Conservation (phyloP, 164 flowering plant species). For the Warburgia ugandensis region DNA sequence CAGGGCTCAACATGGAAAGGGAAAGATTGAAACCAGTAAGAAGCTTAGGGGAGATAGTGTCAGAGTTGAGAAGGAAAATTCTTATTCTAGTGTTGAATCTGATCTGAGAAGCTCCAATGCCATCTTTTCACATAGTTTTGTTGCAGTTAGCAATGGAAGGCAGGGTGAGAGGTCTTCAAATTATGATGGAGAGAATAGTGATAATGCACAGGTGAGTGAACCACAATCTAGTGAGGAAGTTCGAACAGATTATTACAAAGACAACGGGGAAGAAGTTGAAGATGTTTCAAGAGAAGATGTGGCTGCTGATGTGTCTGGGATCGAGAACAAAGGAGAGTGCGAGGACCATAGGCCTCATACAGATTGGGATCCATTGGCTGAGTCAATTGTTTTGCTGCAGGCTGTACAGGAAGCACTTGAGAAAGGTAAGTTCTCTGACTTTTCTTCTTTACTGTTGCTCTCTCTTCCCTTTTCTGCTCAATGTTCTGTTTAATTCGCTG, state of each 20-base stretch:
- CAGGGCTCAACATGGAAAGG: slow-evolving; percentile 29
- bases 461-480: not conserved
- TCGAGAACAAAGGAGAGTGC: slow-evolving; percentile 28
- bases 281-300: slow-evolving; percentile 32
- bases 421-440: slow-evolving; percentile 29
- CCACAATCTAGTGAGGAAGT: slow-evolving; percentile 29
- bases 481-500: not conserved
- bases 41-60: slow-evolving; percentile 56
- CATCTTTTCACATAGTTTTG: slow-evolving; percentile 21
- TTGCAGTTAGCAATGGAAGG: slow-evolving; percentile 32
- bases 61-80: slow-evolving; percentile 52
- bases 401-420: slow-evolving; percentile 62
- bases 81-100: slow-evolving; percentile 73
- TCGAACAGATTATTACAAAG: slow-evolving; percentile 24
- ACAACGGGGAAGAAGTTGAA: slow-evolving; percentile 40
- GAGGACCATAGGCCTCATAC: slow-evolving; percentile 18
- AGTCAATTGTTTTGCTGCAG: slow-evolving; percentile 46
- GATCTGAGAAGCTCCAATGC: slow-evolving; percentile 66
- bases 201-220: slow-evolving; percentile 9
- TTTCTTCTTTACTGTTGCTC: not conserved
- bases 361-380: slow-evolving; percentile 45
- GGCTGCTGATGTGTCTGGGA: slow-evolving; percentile 31
- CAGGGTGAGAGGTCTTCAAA: slow-evolving; percentile 26
- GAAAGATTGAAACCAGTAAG: slow-evolving; percentile 37
- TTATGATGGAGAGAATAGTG: slow-evolving; percentile 17